Base-by-base conservation (phyloP, 306 rosid genomes). In the barrel medic (Medicago truncatula) region DNA sequence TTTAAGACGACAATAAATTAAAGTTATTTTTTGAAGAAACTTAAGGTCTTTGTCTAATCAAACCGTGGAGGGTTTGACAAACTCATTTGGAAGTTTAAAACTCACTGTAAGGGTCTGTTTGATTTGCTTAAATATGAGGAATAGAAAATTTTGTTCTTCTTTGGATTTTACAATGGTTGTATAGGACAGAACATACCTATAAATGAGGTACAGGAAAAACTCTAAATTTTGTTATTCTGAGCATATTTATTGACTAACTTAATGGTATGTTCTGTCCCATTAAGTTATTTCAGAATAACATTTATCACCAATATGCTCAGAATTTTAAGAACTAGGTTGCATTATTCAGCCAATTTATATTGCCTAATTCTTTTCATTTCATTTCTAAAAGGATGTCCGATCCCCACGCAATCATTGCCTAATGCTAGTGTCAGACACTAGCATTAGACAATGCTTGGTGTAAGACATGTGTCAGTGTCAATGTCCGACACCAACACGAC, bases 241-340 rank as follows among this genome's bases (percentile, higher is more conserved):
- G n/a, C n/a, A n/a, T n/a, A n/a, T n/a, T n/a, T n/a, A n/a, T n/a
- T n/a, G n/a, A n/a, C n/a, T n/a, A n/a, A n/a, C n/a, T n/a, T n/a
- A n/a, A n/a, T n/a, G n/a, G n/a, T n/a, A n/a, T n/a, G n/a, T n/a
- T n/a, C n/a, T n/a, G n/a, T n/a, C 18, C 23, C 10, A 12, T 49
- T 69, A 59, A 58, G 61, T 44, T 23, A 34, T 34, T 70, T 46
- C 40, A 77, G 25, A 16, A 44, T 49, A 47, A 46, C 52, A 69
- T 36, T 59, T 77, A 46, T 59, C 69, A 44, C 11, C 16, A 0
- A 16, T 28, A 61, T 14, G 10, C 20, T 28, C 39, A 23, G 62
- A 62, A 56, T 61, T 74, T 47, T 11, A 36, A 75, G 52, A 50
- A 64, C 31, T 64, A 36, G 31, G 38, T 34, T 62, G 15, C 62